Evolutionary conservation across 2,329 filamentous ascomycete species (phyloP).

Genomic region (Aspergillus sp.): DNA sequence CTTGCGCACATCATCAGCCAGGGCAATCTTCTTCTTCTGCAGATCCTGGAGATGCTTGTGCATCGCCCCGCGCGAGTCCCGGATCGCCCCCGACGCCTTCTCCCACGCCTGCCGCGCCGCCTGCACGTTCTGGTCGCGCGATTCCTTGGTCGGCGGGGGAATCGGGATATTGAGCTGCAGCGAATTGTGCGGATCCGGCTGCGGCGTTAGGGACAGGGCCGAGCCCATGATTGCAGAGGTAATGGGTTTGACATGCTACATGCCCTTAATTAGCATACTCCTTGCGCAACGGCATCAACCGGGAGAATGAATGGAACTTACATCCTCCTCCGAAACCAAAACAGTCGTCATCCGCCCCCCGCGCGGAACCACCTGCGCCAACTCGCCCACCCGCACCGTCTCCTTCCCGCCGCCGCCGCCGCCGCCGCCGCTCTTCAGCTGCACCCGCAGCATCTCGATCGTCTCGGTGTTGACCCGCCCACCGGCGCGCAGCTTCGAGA

Average conservation of each 20-base stretch:
- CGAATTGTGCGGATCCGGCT: slow-evolving; percentile 33
- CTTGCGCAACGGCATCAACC: too few relatives aligned
- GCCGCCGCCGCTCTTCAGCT: slow-evolving; percentile 48
- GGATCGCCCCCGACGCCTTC: slow-evolving; percentile 29
- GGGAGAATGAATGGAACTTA: slow-evolving; percentile 38
- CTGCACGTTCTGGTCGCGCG: slow-evolving; percentile 31
- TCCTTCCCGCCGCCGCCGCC: slow-evolving; percentile 40
- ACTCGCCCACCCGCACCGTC: slow-evolving; percentile 47
- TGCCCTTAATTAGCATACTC: neutral
- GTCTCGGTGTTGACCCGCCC: slow-evolving; percentile 54
- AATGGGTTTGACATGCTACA: slow-evolving; percentile 38
- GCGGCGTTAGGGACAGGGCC: slow-evolving; percentile 35
- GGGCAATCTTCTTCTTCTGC: slow-evolving; percentile 34
- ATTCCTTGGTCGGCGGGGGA: slow-evolving; percentile 40
- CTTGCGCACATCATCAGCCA: slow-evolving; percentile 38
- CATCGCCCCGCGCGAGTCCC: slow-evolving; percentile 34
- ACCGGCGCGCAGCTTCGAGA: slow-evolving; percentile 53
- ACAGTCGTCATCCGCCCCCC: slow-evolving; percentile 52
- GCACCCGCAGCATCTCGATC: slow-evolving; percentile 53
- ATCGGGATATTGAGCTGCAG: slow-evolving; percentile 38
- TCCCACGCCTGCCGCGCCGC: slow-evolving; percentile 36
- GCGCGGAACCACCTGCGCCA: slow-evolving; percentile 59
- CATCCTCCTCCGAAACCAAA: slow-evolving; percentile 55
- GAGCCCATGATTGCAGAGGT: slow-evolving; percentile 34
- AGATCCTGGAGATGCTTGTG: slow-evolving; percentile 38